Conservation (phyloP, 495 filamentous ascomycete genomes). For the Bacidia gigantensis region DNA sequence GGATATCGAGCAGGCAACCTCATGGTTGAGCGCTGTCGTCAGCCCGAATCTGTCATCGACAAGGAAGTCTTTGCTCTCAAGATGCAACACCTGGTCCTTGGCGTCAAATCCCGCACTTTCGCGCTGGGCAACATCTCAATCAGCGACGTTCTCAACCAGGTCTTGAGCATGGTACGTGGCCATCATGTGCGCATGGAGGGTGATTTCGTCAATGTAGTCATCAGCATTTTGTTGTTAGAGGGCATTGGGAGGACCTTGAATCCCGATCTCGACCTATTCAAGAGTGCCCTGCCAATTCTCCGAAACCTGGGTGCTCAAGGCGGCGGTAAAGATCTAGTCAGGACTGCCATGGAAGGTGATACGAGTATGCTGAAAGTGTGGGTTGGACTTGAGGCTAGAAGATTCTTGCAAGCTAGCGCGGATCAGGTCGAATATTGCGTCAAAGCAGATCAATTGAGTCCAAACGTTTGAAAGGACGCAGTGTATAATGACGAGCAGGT, state of each 20-base stretch:
- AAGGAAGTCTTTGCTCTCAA: constrained; percentile 80
- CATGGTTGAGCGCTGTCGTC: constrained; percentile 90
- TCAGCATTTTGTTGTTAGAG: constrained; percentile 85
- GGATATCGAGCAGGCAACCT: constrained; percentile 88
- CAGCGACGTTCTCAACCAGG: constrained; percentile 82
- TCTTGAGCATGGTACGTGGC: constrained; percentile 77
- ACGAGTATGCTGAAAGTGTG: constrained; percentile 90
- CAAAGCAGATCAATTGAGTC: constrained; percentile 68
- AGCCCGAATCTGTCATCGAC: constrained; percentile 78
- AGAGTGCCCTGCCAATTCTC: constrained; percentile 81
- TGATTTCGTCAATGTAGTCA: constrained; percentile 97
- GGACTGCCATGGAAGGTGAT: constrained; percentile 49
- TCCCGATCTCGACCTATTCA: constrained; percentile 76
- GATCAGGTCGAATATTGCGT: constrained; percentile 73
- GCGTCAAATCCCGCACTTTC: constrained; percentile 79
- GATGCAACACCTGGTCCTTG: constrained; percentile 90
- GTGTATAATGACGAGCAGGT: neutral
- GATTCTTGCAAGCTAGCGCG: constrained; percentile 73
- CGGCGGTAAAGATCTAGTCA: constrained; percentile 44
- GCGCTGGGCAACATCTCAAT: constrained; percentile 93
- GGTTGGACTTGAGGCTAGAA: constrained; percentile 79
- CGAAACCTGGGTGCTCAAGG: constrained; percentile 73
- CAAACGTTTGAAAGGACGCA: constrained; percentile 57
- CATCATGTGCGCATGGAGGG: constrained; percentile 95
- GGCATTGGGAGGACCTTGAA: constrained; percentile 84